Evolutionary conservation across 108 stramenopile species (phyloP).

Genomic region (Skeletonema tropicum): DNA sequence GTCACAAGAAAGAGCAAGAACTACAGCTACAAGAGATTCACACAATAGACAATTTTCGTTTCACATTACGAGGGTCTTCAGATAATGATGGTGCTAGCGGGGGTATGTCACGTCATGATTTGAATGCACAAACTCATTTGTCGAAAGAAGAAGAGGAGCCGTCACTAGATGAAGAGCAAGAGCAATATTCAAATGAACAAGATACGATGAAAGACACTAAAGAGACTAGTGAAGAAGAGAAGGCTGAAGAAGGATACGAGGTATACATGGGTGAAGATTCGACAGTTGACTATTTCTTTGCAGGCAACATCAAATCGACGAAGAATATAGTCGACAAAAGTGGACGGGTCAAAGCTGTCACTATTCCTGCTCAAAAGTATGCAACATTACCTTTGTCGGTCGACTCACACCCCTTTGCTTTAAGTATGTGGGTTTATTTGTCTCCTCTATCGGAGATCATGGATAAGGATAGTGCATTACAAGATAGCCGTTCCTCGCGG

Average conservation of each 20-base stretch:
- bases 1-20: background rate
- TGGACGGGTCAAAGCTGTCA: constrained; percentile 11
- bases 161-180: constrained; percentile 9
- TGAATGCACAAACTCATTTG: constrained; percentile 19
- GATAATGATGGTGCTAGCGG: background rate
- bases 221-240: background rate
- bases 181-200: constrained; percentile 11
- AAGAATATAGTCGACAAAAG: constrained; percentile 6
- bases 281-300: constrained; percentile 41
- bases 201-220: background rate
- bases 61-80: constrained; percentile 7
- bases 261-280: constrained; percentile 39
- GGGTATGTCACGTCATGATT: constrained; percentile 8
- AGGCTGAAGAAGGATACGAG: constrained; percentile 10
- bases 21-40: constrained; percentile 8
- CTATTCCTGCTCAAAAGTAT: constrained; percentile 29
- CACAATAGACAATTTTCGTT: background rate
- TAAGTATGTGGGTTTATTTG: constrained; percentile 40
- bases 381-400: constrained; percentile 31
- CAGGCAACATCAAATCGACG: constrained; percentile 12
- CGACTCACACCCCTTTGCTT: constrained; percentile 33
- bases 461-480: background rate
- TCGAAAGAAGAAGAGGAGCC: constrained; percentile 16
- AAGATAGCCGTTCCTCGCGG: constrained; percentile 18
- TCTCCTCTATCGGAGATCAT: constrained; percentile 3